Percentiles rank a stretch among this genome's conserved stretches.
These are phyloP conservation scores for Pseudogymnoascus sp. DNA, from an alignment of 2,329 filamentous ascomycete species.

Conservation along the genomic window DNA sequence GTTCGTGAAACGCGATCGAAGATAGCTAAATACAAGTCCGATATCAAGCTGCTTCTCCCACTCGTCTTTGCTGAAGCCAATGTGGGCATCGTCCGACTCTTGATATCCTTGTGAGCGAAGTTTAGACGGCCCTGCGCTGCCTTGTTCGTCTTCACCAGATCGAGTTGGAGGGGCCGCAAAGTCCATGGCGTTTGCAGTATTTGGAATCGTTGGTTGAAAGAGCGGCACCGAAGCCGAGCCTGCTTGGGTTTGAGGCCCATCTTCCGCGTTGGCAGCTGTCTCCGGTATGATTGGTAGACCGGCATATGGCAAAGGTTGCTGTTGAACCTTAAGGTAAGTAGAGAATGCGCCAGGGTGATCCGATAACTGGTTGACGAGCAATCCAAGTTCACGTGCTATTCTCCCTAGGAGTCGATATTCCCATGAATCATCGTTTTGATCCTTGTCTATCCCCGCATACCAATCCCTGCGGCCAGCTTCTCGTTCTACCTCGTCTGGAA, in stretches of 20 bases:
- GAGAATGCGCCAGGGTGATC: constrained; percentile 85
- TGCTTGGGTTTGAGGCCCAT: constrained; percentile 13
- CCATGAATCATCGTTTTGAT: constrained; percentile 43
- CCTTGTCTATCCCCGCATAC: constrained; percentile 25
- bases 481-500: constrained; percentile 41
- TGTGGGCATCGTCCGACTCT: constrained; percentile 10
- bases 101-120: neutral
- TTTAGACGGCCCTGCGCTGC: neutral
- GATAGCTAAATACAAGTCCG: constrained; percentile 83
- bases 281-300: constrained; percentile 64
- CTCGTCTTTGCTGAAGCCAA: constrained; percentile 33
- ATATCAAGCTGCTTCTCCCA: constrained; percentile 93
- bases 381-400: constrained; percentile 78
- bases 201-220: constrained; percentile 23
- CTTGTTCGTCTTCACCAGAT: neutral
- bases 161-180: neutral
- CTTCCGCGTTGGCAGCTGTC: constrained; percentile 30
- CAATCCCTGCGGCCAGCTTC: constrained; percentile 28
- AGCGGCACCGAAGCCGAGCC: constrained; percentile 14
- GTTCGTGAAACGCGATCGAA: constrained; percentile 66
- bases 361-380: constrained; percentile 74
- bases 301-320: constrained; percentile 66
- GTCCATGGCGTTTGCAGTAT: neutral
- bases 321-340: constrained; percentile 63
- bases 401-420: constrained; percentile 73